Evolutionary conservation across 2,329 filamentous ascomycete genomes (phyloP), one percentile per base, ranked within the genome.

Genomic region (Lecanoromycetidae sp.): DNA sequence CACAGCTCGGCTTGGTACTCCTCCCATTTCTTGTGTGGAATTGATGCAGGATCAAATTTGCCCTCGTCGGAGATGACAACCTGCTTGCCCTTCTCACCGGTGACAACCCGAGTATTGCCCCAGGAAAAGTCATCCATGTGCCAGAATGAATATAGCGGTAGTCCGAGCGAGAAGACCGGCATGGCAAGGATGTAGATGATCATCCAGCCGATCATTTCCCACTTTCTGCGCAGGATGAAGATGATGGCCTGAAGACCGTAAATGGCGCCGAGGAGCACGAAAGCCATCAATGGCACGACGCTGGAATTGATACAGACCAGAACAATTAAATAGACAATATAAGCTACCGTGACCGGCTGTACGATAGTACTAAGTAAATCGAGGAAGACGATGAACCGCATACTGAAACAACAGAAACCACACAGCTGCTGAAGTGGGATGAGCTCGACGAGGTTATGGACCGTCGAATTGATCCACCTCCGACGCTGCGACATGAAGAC

Each of bases 141-240:
- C 91, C 91, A 98, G 76, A 98, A 98, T 41, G 90, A 76, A 65
- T 96, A 96, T 23, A 98, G 70, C 0, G 91, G 91, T 36, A 98
- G 75, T 49, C 77, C 87, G 54, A 94, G 87, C 35, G 85, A 82
- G 74, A 94, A 98, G 54, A 98, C 77, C 0, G 90, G 90, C 52
- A 94, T 84, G 46, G 91, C 90, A 25, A 91, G 54, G 50, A 98
- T 77, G 66, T 98, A 98, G 53, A 98, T 79, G 56, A 98, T 73
- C 87, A 98, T 95, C 91, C 91, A 98, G 29, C 90, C 91, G 57
- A 98, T 83, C 90, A 96, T 96, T 64, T 98, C 90, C 91, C 91
- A 98, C 70, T 95, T 95, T 59, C 90, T 84, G 49, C 87, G 84
- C 48, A 95, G 61, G 58, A 96, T 94, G 71, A 98, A 98, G 64